A percentile compares a stretch with the other conserved stretches of the same genome.
Conservation (phyloP, 2,329 filamentous ascomycete species). For the Anisogramma anomala region DNA sequence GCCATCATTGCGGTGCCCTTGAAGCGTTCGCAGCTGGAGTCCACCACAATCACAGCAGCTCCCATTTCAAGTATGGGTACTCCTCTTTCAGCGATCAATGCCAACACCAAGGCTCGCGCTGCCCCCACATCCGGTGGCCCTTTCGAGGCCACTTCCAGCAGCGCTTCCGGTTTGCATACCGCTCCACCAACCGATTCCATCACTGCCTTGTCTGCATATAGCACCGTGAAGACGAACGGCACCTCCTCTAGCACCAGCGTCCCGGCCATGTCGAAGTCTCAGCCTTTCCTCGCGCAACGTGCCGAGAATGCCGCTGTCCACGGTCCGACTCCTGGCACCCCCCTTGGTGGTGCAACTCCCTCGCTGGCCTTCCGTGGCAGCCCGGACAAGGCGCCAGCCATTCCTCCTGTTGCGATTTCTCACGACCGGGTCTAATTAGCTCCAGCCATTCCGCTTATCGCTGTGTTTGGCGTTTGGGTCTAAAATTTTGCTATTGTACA, state of each 20-base stretch:
- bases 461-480: not conserved
- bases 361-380: constrained; percentile 49
- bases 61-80: not conserved
- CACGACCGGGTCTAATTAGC: constrained; percentile 8
- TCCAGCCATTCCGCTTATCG: not conserved
- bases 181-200: not conserved
- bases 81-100: not conserved
- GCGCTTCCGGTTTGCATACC: not conserved
- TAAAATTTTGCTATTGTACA: not conserved
- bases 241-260: not conserved
- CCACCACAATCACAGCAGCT: not conserved
- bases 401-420: constrained; percentile 14
- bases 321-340: constrained; percentile 21
- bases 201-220: not conserved
- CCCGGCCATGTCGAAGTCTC: not conserved
- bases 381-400: constrained; percentile 41
- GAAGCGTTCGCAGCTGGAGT: not conserved
- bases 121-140: not conserved
- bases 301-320: constrained; percentile 12
- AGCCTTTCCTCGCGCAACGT: not conserved
- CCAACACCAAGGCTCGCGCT: not conserved
- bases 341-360: constrained; percentile 23
- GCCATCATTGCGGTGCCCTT: constrained; percentile 12
- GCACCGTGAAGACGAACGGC: not conserved
- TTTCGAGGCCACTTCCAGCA: not conserved